These are phyloP conservation scores for Macadamia tetraphylla DNA, from an alignment of 164 flowering plant species.

Conservation along the genomic window DNA sequence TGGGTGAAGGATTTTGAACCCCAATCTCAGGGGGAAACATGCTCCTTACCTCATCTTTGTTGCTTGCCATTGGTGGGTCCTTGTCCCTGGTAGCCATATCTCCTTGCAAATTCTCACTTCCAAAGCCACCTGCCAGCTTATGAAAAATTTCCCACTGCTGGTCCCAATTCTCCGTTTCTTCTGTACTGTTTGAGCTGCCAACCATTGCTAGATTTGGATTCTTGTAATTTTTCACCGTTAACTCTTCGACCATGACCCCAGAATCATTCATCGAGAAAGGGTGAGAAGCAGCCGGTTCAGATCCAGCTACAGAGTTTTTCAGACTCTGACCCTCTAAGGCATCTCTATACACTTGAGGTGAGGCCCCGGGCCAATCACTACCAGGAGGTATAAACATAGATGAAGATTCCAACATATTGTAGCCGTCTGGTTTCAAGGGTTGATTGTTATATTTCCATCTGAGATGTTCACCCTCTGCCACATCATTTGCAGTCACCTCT, in stretches of 20 bases:
- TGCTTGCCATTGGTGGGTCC: slow-evolving; percentile 18
- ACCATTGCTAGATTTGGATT: slow-evolving; percentile 31
- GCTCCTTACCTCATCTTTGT: slow-evolving; percentile 25
- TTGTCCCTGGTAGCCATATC: slow-evolving; percentile 21
- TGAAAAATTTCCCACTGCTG: slow-evolving; percentile 47
- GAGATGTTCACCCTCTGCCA: slow-evolving; percentile 22
- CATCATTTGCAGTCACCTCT: slow-evolving; percentile 27
- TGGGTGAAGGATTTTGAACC: slow-evolving; percentile 19
- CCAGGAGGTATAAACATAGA: slow-evolving; percentile 36
- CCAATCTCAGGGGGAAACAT: slow-evolving; percentile 23
- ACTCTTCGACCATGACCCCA: slow-evolving; percentile 60
- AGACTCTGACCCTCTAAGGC: slow-evolving; percentile 35
- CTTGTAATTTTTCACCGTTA: slow-evolving; percentile 47
- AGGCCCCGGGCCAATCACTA: slow-evolving; percentile 31
- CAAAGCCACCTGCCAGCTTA: slow-evolving; percentile 44
- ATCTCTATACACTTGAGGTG: slow-evolving; percentile 31
- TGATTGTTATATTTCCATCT: slow-evolving; percentile 35
- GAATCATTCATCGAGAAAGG: slow-evolving; percentile 33
- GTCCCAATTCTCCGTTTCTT: slow-evolving; percentile 22
- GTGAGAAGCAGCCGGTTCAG: slow-evolving; percentile 31
- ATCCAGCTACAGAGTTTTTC: slow-evolving; percentile 19
- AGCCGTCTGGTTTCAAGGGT: slow-evolving; percentile 21
- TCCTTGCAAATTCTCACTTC: slow-evolving; percentile 25
- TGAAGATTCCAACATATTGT: slow-evolving; percentile 29
- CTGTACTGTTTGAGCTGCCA: slow-evolving; percentile 40